Base-by-base conservation (phyloP, 1,139 yeast genomes). In the Taphrina pruni region DNA sequence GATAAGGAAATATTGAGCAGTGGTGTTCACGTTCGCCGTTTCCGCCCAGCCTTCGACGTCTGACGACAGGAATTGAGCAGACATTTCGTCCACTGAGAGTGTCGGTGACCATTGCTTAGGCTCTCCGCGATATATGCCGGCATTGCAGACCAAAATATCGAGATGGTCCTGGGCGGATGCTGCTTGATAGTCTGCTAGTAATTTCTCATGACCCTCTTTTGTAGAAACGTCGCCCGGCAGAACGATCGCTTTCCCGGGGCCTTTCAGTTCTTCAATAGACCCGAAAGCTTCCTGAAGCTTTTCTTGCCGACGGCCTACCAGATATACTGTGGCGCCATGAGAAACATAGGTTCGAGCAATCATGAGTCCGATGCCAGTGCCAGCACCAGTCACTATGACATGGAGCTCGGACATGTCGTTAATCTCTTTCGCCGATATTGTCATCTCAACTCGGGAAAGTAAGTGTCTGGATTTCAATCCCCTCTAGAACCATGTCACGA, bases 251-350 rank as follows among this genome's bases (percentile, higher is more conserved):
- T 36, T 50, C 36, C 61, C 72, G 12, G 54, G 6, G 36, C 21
- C 55, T 5, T 38, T 26, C 38, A 51, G 14, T 1, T 35, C 50
- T 21, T 38, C 36, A 14, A 60, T 41, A 20, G 38, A 9, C 17
- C 43, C 6, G 11, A 21, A 7, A 6, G 74, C 72, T 35, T 68
- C 70, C 35, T 72, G 72, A 48, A 73, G 66, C 6, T 66, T 66
- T n/a, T 58, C 62, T n/a, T 66, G 55, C 6, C 74, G 73, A 6
- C 74, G 73, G 48, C 74, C 74, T 35, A 70, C 60, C 52, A 73
- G 72, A 65, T 72, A 72, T 36, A 73, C 74, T n/a, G 62, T 70
- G 26, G 74, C 74, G n/a, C 74, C 74, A 54, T 72, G 71, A 50
- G 71, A 62, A 50, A 66, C 73, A 43, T 72, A 69, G 6, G 73